Evolutionary conservation across 2,329 filamentous ascomycete species (phyloP).

Genomic region (Microdochium trichocladiopsis): DNA sequence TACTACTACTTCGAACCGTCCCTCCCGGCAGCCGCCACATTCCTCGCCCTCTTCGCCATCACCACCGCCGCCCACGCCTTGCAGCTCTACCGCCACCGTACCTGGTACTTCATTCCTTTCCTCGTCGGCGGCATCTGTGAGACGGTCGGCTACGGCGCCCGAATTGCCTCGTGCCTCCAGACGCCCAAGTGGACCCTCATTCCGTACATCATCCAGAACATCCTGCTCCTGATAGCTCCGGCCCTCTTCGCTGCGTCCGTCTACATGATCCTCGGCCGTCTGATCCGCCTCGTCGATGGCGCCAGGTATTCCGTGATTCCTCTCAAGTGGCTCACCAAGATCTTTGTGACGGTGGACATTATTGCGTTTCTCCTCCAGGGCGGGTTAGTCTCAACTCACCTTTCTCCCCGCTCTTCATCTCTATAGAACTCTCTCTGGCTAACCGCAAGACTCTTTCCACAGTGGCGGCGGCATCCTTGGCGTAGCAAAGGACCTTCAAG

Average conservation of each 20-base stretch:
- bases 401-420: too few species aligned
- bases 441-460: not conserved
- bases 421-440: not conserved
- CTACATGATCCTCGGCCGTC: constrained; percentile 21
- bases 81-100: constrained; percentile 29
- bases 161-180: constrained; percentile 9
- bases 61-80: constrained; percentile 29
- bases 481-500: constrained; percentile 9
- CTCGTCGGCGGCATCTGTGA: constrained; percentile 44
- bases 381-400: constrained; percentile 20
- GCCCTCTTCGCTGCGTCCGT: constrained; percentile 23
- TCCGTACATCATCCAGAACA: constrained; percentile 24
- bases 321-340: constrained; percentile 32
- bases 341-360: constrained; percentile 38
- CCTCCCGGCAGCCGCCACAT: constrained; percentile 31
- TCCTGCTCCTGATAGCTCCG: constrained; percentile 28
- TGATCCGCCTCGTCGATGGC: constrained; percentile 27
- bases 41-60: constrained; percentile 30
- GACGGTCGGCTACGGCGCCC: constrained; percentile 6
- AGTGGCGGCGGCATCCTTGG: constrained; percentile 7
- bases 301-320: constrained; percentile 29
- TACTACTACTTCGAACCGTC: constrained; percentile 41
- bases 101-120: constrained; percentile 47
- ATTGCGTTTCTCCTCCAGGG: constrained; percentile 35
- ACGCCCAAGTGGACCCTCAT: constrained; percentile 11